A percentile compares a stretch with the other conserved stretches of the same genome.
Conservation (phyloP, 345 rosid species). For the Clarkia xantiana region DNA sequence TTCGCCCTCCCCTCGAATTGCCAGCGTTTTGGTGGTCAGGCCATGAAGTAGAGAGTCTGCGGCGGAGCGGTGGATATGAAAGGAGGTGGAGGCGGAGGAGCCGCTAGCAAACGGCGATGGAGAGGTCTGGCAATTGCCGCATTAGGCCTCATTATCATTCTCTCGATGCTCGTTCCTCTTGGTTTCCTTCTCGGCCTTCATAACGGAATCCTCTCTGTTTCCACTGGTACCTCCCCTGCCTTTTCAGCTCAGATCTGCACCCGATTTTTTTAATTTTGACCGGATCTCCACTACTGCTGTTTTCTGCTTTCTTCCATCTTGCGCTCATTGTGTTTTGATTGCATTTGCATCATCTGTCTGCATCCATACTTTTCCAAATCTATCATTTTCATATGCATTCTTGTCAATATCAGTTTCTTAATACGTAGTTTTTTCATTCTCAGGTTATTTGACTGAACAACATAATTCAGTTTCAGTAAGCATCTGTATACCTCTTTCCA, state of each 20-base stretch:
- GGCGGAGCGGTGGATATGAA: slow-evolving; percentile 6
- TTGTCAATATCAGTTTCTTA: no score
- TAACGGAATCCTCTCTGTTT: slow-evolving; percentile 65
- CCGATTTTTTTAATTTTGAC: neutral
- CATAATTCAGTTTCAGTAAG: slow-evolving; percentile 6
- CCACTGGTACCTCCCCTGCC: neutral
- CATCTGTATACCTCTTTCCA: neutral
- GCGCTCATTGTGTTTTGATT: no score
- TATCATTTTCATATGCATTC: no score
- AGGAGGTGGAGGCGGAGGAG: slow-evolving; percentile 29
- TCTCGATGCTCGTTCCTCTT: slow-evolving; percentile 92
- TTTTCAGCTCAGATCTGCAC: neutral
- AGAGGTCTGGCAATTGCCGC: slow-evolving; percentile 55
- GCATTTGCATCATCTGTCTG: no score
- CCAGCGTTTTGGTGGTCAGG: no score
- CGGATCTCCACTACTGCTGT: no score
- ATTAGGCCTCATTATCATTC: slow-evolving; percentile 53
- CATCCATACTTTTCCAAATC: no score
- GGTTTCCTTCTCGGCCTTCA: slow-evolving; percentile 79
- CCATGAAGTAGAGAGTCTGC: no score
- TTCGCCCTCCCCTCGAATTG: no score
- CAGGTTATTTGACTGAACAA: slow-evolving; percentile 6
- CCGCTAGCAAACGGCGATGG: slow-evolving; percentile 65
- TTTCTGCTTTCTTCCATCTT: no score
- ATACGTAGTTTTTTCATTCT: neutral